Evolutionary conservation across 2,329 filamentous ascomycete genomes (phyloP).

Genomic region (Colletotrichum neosansevieriae): DNA sequence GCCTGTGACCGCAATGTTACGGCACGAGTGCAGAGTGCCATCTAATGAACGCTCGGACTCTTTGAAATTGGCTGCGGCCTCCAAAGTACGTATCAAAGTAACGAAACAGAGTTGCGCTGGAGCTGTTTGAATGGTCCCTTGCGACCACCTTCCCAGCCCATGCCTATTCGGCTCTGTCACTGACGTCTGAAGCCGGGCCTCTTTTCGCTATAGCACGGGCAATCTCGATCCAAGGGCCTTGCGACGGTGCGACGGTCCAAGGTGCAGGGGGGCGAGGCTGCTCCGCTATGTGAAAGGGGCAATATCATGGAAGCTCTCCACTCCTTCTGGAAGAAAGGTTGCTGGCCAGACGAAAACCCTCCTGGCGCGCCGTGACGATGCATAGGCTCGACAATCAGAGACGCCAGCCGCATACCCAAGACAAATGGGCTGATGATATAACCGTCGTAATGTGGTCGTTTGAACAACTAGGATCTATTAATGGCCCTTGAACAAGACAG

Average conservation of each 20-base stretch:
- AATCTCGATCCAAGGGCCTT: slow-evolving; percentile 37
- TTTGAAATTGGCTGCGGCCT: slow-evolving; percentile 30
- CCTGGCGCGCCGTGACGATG: slow-evolving; percentile 14
- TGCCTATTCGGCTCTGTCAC: slow-evolving; percentile 22
- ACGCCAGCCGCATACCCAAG: not conserved
- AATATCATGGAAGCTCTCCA: slow-evolving; percentile 32
- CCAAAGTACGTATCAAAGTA: slow-evolving; percentile 30
- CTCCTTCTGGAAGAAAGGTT: slow-evolving; percentile 36
- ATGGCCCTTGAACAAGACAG: slow-evolving; percentile 8
- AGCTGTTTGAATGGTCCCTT: slow-evolving; percentile 37
- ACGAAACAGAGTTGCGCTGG: slow-evolving; percentile 39
- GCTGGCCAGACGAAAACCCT: not conserved
- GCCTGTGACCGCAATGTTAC: slow-evolving; percentile 29
- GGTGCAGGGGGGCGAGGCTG: slow-evolving; percentile 33
- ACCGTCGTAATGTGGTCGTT: slow-evolving; percentile 5
- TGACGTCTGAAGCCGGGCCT: slow-evolving; percentile 14
- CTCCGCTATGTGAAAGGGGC: slow-evolving; percentile 33
- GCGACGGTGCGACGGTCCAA: slow-evolving; percentile 20
- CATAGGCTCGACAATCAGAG: slow-evolving; percentile 8
- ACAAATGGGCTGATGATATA: not conserved
- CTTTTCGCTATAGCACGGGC: slow-evolving; percentile 19
- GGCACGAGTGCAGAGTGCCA: slow-evolving; percentile 29
- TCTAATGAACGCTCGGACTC: slow-evolving; percentile 39
- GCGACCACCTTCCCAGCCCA: slow-evolving; percentile 9
- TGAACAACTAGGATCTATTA: slow-evolving; percentile 3